Evolutionary conservation across 352 stramenopile species (phyloP).

Genomic region (Phytophthora litchii): DNA sequence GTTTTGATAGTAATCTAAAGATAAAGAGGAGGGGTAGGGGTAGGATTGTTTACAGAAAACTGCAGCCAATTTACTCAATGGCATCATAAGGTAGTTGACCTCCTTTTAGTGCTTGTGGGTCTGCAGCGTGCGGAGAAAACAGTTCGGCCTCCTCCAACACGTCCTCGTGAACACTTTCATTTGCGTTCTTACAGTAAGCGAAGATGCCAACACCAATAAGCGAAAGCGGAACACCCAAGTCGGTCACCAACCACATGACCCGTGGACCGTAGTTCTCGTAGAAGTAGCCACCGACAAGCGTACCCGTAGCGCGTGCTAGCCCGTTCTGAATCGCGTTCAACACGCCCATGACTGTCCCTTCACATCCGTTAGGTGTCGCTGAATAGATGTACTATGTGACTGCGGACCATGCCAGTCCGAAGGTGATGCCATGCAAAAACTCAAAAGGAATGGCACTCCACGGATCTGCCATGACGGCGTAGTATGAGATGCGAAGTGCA

Average conservation of each 20-base stretch:
- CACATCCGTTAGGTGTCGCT: conserved; percentile 51
- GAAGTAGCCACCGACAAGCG: conserved; percentile 70
- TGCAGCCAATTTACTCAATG: conserved; percentile 19
- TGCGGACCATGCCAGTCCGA: conserved; percentile 65
- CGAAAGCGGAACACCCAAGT: conserved; percentile 66
- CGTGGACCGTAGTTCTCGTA: conserved; percentile 67
- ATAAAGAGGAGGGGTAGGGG: conserved; percentile 21
- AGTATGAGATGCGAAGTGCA: conserved; percentile 63
- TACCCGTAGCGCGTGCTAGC: conserved; percentile 56
- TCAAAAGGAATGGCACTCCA: conserved; percentile 78
- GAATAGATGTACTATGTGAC: conserved; percentile 74
- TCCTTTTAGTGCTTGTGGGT: conserved; percentile 19
- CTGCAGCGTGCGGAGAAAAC: conserved; percentile 23
- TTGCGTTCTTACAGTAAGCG: conserved; percentile 55
- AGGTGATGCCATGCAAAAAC: conserved; percentile 74
- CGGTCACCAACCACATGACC: conserved; percentile 66
- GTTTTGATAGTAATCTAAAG: neutral
- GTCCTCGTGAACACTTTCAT: conserved; percentile 40
- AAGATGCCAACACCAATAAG: conserved; percentile 60
- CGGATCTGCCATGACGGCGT: conserved; percentile 62
- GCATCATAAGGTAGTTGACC: conserved; percentile 18
- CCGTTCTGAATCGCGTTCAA: conserved; percentile 76
- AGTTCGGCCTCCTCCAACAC: conserved; percentile 29
- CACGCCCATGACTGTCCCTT: conserved; percentile 75
- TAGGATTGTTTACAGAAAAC: conserved; percentile 11